phyloP scores from a whole-genome alignment of 805 yeast species.

The Nakazawaea wyomingensis region DNA sequence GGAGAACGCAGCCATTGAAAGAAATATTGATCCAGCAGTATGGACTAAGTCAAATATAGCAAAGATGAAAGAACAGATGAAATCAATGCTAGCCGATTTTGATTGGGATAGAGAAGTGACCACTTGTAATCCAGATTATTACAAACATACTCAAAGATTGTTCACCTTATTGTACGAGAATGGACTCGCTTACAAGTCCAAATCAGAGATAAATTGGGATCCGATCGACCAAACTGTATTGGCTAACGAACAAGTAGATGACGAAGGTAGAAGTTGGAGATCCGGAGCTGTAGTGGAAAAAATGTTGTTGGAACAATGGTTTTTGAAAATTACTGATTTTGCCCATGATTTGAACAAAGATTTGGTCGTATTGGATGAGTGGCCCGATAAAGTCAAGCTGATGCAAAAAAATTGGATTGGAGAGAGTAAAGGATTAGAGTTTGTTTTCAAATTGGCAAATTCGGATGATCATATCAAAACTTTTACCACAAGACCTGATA shows the following conservation, averaged over 20 bases:
- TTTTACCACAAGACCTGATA: slow-evolving; percentile 89
- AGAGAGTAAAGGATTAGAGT: slow-evolving; percentile 71
- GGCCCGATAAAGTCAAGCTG: slow-evolving; percentile 86
- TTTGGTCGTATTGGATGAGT: slow-evolving; percentile 50
- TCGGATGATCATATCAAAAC: slow-evolving; percentile 35
- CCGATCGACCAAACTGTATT: slow-evolving; percentile 92
- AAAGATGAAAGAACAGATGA: slow-evolving; percentile 83
- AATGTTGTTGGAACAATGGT: slow-evolving; percentile 83
- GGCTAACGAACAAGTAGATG: slow-evolving; percentile 95
- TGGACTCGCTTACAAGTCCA: slow-evolving; percentile 80
- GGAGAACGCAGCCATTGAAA: slow-evolving; percentile 93
- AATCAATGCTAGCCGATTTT: slow-evolving; percentile 72
- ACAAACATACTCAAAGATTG: slow-evolving; percentile 87
- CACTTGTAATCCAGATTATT: slow-evolving; percentile 83
- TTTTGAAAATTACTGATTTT: slow-evolving; percentile 79
- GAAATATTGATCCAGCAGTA: slow-evolving; percentile 66
- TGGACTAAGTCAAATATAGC: slow-evolving; percentile 84
- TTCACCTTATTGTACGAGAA: slow-evolving; percentile 67
- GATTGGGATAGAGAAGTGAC: slow-evolving; percentile 92
- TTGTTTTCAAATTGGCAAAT: slow-evolving; percentile 40
- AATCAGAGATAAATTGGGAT: slow-evolving; percentile 96
- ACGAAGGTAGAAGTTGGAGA: slow-evolving; percentile 90
- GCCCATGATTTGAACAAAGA: slow-evolving; percentile 67
- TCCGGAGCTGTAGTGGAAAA: slow-evolving; percentile 95
- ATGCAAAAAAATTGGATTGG: slow-evolving; percentile 98